Base-by-base conservation (phyloP, 1,284 basidiomycete genomes). In the Mycosarcoma maydis region DNA sequence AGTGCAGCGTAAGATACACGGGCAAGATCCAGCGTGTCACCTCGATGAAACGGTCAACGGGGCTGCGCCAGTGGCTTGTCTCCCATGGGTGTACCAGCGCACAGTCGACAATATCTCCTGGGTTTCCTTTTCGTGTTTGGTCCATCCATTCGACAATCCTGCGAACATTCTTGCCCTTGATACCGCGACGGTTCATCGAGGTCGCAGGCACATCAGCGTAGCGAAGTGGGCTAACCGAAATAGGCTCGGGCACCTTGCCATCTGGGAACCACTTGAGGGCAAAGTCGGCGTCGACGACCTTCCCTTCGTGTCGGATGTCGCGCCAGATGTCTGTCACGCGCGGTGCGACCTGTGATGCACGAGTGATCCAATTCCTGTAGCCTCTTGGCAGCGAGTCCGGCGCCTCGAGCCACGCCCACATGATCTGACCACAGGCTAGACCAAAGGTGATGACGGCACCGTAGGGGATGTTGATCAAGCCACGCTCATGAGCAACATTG, bases 401-500 rank as follows among this genome's bases (percentile, higher is more conserved):
- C 13, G 50, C 37, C 27, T 92, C 82, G 26, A 95, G 85, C 83
- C 90, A 92, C 0, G 87, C 89, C 80, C 92, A 94, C 84, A 94
- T 86, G 59, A 80, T 79, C 54, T 96, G 93, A 9, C 89, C 90
- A 76, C 90, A 95, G 17, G 90, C 90, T 2, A 94, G 76, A 10
- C 89, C 86, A 77, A 97, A 97, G 9, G 94, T 86, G 17, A 96
- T 82, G 0, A 92, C 86, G 54, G 90, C 90, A 8, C 94, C 94
- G 80, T 93, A 86, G 0, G 94, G 94, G 14, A 98, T 86, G 46
- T 85, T 85, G 55, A 79, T 85, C 23, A 89, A 81, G 6, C 79
- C 76, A 72, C 86, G 87, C 2, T 85, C 85, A 10, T 90, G 88
- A 66, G 87, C 88, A 1, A 88, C 85, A 71, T 92, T 92, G 81